Conservation (phyloP, 176 grass and related monocot species). For the Rhynchospora breviuscula region DNA sequence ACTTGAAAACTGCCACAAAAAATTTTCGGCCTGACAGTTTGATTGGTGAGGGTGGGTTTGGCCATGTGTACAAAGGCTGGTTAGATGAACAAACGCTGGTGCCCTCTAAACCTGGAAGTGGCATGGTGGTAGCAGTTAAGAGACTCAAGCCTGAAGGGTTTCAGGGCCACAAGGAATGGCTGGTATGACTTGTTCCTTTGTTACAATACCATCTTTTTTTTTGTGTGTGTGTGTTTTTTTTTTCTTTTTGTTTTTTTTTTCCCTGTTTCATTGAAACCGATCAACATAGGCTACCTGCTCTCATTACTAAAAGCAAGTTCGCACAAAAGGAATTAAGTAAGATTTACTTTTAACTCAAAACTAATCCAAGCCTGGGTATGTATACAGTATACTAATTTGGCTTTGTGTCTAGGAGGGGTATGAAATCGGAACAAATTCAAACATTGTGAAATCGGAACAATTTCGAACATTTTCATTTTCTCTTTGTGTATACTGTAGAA, state of each 20-base stretch:
- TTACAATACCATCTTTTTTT: background rate
- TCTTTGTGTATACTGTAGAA: background rate
- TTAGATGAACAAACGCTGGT: conserved; percentile 67
- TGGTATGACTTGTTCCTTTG: conserved; percentile 40
- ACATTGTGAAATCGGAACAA: too few relatives aligned
- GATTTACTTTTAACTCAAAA: too few relatives aligned
- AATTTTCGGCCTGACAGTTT: conserved; percentile 74
- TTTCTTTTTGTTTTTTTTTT: background rate
- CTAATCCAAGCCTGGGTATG: too few relatives aligned
- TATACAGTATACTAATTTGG: too few relatives aligned
- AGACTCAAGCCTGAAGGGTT: conserved; percentile 90
- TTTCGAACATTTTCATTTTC: background rate
- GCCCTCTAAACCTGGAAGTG: conserved; percentile 53
- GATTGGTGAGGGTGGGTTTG: conserved; percentile 93
- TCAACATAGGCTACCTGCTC: too few relatives aligned
- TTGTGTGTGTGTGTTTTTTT: too few relatives aligned
- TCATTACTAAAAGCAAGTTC: too few relatives aligned
- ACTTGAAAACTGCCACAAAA: conserved; percentile 79
- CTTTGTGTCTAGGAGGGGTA: too few relatives aligned
- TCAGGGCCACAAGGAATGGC: conserved; percentile 97
- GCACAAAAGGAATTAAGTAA: too few relatives aligned
- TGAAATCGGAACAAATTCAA: too few relatives aligned
- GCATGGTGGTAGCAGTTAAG: conserved; percentile 89
- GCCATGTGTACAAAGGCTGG: conserved; percentile 90
- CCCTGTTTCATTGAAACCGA: too few relatives aligned